These are phyloP conservation scores for Buddleja alternifolia DNA, from an alignment of 257 asterid species.

Conservation along the genomic window DNA sequence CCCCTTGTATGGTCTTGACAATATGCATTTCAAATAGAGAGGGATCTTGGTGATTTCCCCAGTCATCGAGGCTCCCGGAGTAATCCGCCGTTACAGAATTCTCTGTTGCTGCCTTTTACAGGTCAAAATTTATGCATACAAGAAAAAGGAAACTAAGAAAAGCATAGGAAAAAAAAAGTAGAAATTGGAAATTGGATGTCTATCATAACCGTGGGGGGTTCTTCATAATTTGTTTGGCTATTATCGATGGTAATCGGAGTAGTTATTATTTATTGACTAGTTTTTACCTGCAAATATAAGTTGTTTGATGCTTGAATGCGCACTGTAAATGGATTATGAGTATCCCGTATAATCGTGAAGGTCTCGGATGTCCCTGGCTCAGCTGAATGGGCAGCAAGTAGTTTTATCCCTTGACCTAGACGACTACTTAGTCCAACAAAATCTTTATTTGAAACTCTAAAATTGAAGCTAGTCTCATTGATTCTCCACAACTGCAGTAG, in stretches of 20 bases:
- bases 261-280: not conserved
- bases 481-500: slow-evolving; percentile 66
- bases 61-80: slow-evolving; percentile 36
- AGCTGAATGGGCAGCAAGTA: slow-evolving; percentile 36
- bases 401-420: slow-evolving; percentile 36
- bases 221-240: not conserved
- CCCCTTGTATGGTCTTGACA: slow-evolving; percentile 40
- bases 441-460: slow-evolving; percentile 48
- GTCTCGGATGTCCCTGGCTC: slow-evolving; percentile 43
- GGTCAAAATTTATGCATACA: slow-evolving; percentile 9
- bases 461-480: slow-evolving; percentile 47
- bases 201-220: not conserved
- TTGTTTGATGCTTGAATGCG: slow-evolving; percentile 46
- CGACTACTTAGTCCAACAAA: slow-evolving; percentile 43
- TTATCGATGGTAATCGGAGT: not conserved
- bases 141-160: slow-evolving; percentile 3
- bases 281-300: slow-evolving; percentile 43
- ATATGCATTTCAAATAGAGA: slow-evolving; percentile 48
- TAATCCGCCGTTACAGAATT: slow-evolving; percentile 42
- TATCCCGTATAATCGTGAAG: slow-evolving; percentile 34
- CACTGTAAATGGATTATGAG: slow-evolving; percentile 36
- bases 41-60: slow-evolving; percentile 42
- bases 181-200: not conserved
- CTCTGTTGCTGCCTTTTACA: slow-evolving; percentile 46
- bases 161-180: not conserved